Conservation (phyloP, 1,284 basidiomycete genomes). For the Clitocybe nebularis region DNA sequence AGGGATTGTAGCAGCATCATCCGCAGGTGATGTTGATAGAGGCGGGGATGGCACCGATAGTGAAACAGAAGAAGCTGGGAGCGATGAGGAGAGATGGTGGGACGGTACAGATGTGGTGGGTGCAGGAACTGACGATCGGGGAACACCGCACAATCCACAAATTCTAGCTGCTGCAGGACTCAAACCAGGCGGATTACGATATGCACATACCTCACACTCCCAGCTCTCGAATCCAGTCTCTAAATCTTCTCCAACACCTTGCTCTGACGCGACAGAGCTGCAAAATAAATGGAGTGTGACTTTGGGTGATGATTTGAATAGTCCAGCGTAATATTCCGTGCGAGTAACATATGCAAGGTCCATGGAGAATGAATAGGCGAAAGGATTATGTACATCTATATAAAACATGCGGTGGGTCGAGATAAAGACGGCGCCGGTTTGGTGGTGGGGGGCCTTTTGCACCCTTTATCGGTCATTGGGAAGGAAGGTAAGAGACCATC, state of each 20-base stretch:
- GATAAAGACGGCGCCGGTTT: slow-evolving; percentile 69
- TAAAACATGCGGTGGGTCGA: slow-evolving; percentile 88
- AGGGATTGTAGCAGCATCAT: slow-evolving; percentile 35
- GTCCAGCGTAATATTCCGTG: slow-evolving; percentile 89
- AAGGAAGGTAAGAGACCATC: slow-evolving; percentile 14
- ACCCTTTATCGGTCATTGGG: slow-evolving; percentile 48
- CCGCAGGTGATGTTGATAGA: slow-evolving; percentile 26
- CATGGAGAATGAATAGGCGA: slow-evolving; percentile 53
- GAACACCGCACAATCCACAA: slow-evolving; percentile 75
- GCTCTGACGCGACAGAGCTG: slow-evolving; percentile 22
- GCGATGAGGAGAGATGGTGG: slow-evolving; percentile 26
- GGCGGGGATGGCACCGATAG: slow-evolving; percentile 28
- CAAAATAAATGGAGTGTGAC: slow-evolving; percentile 70
- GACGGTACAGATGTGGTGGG: slow-evolving; percentile 22
- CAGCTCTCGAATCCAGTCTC: slow-evolving; percentile 52
- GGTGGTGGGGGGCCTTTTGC: slow-evolving; percentile 75
- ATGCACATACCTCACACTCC: slow-evolving; percentile 86
- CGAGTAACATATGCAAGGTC: slow-evolving; percentile 67
- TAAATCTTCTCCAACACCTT: slow-evolving; percentile 16
- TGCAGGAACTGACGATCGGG: slow-evolving; percentile 42
- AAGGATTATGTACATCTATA: slow-evolving; percentile 55
- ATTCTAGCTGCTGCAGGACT: slow-evolving; percentile 57
- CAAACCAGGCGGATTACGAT: slow-evolving; percentile 70
- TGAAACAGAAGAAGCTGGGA: slow-evolving; percentile 28
- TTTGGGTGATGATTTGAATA: slow-evolving; percentile 90